Evolutionary conservation across 2,329 filamentous ascomycete genomes (phyloP).

Genomic region (Aspergillus sp.): DNA sequence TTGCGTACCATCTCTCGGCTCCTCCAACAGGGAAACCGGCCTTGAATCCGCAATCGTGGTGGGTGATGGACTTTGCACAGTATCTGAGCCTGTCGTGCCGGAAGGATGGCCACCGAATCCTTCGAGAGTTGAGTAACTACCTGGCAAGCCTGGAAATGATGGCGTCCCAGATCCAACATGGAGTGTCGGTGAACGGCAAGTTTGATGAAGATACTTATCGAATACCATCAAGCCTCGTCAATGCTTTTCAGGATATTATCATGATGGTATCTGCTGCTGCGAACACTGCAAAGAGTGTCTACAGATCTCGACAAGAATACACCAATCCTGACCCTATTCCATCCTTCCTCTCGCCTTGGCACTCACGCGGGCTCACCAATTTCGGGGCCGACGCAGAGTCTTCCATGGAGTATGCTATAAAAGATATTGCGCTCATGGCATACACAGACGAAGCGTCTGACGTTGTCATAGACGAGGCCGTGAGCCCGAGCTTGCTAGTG

Average conservation of each 20-base stretch:
- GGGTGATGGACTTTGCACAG: not conserved
- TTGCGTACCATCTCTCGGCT: not conserved
- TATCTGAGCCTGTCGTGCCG: not conserved
- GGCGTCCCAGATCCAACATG: conserved; percentile 10
- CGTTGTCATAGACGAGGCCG: conserved; percentile 9
- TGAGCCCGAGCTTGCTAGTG: conserved; percentile 6
- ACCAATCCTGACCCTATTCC: not conserved
- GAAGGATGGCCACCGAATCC: not conserved
- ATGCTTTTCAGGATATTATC: conserved; percentile 9
- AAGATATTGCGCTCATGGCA: conserved; percentile 10
- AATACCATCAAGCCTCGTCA: conserved; percentile 5
- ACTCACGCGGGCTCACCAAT: not conserved
- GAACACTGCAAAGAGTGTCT: not conserved
- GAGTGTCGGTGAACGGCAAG: conserved; percentile 8
- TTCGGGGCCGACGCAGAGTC: not conserved
- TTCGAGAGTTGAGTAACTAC: not conserved
- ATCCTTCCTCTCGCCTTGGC: not conserved
- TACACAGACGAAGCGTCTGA: conserved; percentile 8
- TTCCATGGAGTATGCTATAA: not conserved
- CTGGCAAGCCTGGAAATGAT: not conserved
- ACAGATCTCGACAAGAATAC: not conserved
- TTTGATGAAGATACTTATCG: conserved; percentile 12
- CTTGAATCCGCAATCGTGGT: not conserved
- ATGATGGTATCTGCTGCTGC: conserved; percentile 6
- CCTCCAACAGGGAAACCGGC: no score